Conservation (phyloP, 352 stramenopile genomes). For the Globisporangium emineosum region DNA sequence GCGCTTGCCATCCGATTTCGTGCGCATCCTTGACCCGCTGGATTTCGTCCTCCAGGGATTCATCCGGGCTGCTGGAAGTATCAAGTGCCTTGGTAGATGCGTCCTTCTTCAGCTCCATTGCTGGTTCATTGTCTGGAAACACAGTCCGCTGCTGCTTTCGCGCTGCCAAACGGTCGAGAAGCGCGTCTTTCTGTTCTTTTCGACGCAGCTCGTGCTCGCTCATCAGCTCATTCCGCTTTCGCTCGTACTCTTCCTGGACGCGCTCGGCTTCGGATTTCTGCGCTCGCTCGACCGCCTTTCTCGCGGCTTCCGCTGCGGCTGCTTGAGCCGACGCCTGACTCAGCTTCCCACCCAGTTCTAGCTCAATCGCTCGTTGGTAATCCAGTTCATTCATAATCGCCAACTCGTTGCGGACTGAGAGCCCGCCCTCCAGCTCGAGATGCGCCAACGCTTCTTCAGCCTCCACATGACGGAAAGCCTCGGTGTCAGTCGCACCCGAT, state of each 20-base stretch:
- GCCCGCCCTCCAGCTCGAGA: background rate
- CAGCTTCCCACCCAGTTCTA: background rate
- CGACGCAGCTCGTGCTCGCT: background rate
- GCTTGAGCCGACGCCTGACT: background rate
- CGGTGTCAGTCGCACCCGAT: background rate
- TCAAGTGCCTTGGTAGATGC: no score
- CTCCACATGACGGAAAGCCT: background rate
- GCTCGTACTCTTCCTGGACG: slow-evolving; percentile 8
- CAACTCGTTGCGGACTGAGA: background rate
- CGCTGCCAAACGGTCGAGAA: background rate
- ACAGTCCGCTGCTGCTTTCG: background rate
- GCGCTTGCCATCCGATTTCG: slow-evolving; percentile 21
- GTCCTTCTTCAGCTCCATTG: background rate
- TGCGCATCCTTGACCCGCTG: slow-evolving; percentile 30
- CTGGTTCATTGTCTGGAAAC: background rate
- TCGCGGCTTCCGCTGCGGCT: slow-evolving; percentile 4
- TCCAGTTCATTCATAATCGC: background rate
- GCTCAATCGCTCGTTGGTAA: slow-evolving; percentile 4
- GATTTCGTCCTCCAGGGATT: slow-evolving; percentile 24
- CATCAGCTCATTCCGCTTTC: background rate
- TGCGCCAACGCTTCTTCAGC: slow-evolving; percentile 7
- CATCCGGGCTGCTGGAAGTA: background rate
- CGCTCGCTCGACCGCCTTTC: slow-evolving; percentile 8
- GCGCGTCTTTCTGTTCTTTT: slow-evolving; percentile 3
- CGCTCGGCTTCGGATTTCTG: background rate